Conservation (phyloP, 371 early-diverging fungal species). For the Capillidium heterosporum region DNA sequence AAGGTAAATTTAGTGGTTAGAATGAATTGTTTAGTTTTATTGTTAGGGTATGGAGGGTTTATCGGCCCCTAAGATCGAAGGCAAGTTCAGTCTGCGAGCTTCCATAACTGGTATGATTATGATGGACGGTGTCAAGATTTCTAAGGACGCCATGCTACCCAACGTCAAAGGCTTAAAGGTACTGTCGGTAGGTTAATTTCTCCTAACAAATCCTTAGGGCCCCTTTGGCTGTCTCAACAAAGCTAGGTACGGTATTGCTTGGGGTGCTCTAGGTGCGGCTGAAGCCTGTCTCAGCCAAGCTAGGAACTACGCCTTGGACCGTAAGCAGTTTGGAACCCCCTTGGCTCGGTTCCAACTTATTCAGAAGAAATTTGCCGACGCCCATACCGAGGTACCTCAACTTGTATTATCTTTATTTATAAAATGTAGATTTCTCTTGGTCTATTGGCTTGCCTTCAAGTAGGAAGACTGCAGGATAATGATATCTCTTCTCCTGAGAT, state of each 20-base stretch:
- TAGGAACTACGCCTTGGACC: slow-evolving; percentile 70
- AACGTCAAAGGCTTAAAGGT: slow-evolving; percentile 70
- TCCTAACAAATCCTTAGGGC: slow-evolving; percentile 23
- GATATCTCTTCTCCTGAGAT: slow-evolving; percentile 80
- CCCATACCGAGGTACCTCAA: slow-evolving; percentile 55
- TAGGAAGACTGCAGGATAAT: slow-evolving; percentile 85
- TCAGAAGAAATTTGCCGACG: slow-evolving; percentile 93
- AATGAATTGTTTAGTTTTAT: background rate
- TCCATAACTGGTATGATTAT: slow-evolving; percentile 95
- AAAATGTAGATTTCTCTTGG: slow-evolving; percentile 56
- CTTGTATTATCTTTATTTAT: background rate
- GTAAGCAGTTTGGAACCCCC: slow-evolving; percentile 82
- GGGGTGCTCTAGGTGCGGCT: slow-evolving; percentile 95
- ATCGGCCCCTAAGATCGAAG: slow-evolving; percentile 75
- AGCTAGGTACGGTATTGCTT: slow-evolving; percentile 92
- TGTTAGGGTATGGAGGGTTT: slow-evolving; percentile 65
- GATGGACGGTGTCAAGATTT: slow-evolving; percentile 94
- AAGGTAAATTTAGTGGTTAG: slow-evolving; percentile 21
- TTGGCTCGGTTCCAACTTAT: slow-evolving; percentile 90
- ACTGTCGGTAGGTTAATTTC: background rate
- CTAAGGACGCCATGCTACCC: slow-evolving; percentile 75
- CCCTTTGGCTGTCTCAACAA: slow-evolving; percentile 96
- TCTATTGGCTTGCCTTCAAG: slow-evolving; percentile 77
- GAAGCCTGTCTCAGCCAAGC: slow-evolving; percentile 82
- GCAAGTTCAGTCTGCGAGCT: slow-evolving; percentile 89